These are phyloP conservation scores for Thalassiosira exigua DNA, from an alignment of 352 stramenopile species.

Conservation along the genomic window DNA sequence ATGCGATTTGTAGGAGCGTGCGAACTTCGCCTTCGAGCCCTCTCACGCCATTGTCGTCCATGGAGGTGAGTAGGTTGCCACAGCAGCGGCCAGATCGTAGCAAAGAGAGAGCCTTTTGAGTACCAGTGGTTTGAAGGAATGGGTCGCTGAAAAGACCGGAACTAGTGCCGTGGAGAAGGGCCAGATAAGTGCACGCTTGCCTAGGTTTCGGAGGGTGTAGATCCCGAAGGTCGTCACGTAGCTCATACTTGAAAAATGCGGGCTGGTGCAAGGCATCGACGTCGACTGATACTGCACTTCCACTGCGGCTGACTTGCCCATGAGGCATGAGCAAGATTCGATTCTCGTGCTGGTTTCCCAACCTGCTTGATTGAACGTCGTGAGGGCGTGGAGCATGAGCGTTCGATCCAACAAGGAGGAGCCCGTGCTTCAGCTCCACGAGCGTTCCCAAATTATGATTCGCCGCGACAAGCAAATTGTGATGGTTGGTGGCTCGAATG, in stretches of 20 bases:
- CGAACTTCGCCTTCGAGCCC: background rate
- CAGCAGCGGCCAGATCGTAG: conserved; percentile 18
- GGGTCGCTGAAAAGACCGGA: conserved; percentile 15
- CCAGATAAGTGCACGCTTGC: conserved; percentile 8
- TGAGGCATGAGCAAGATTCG: conserved; percentile 14
- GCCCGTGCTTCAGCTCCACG: conserved; percentile 11
- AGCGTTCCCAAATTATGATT: conserved; percentile 26
- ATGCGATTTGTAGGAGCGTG: conserved; percentile 6
- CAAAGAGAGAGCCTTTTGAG: background rate
- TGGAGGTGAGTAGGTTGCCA: conserved; percentile 14
- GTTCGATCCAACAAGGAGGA: background rate
- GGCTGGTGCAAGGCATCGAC: conserved; percentile 13
- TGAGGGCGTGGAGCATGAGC: too few relatives aligned
- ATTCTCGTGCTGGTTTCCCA: conserved; percentile 7
- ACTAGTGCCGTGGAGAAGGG: conserved; percentile 13
- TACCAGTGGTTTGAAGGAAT: conserved; percentile 15
- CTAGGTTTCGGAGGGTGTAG: conserved; percentile 15
- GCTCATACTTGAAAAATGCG: conserved; percentile 20
- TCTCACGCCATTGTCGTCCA: background rate
- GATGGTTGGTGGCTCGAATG: conserved; percentile 16
- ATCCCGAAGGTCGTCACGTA: conserved; percentile 15
- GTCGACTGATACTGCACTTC: background rate
- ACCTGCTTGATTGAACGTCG: too few relatives aligned
- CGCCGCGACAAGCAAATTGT: background rate
- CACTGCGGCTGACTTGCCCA: conserved; percentile 2